Percentiles rank a stretch among this genome's conserved stretches.
These are phyloP conservation scores for Rosa multiflora DNA, from an alignment of 306 rosid species.

Conservation along the genomic window DNA sequence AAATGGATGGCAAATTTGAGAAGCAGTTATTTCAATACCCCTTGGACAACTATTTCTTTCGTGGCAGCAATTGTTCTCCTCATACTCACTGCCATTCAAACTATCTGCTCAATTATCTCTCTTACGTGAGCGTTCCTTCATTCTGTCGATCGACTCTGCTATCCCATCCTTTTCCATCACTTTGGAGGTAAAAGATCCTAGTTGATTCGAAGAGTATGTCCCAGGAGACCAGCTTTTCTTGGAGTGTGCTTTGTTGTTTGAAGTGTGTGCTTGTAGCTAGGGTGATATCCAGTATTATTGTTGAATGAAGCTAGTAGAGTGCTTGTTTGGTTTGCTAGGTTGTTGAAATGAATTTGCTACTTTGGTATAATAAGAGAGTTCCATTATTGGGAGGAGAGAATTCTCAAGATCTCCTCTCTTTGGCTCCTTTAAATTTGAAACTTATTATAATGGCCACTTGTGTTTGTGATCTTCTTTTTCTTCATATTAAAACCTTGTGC, in stretches of 20 bases:
- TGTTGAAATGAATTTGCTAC: no score
- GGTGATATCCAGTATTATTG: not conserved
- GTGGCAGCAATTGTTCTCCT: slow-evolving; percentile 13
- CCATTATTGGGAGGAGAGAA: no score
- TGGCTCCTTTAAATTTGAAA: not conserved
- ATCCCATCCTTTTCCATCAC: no score
- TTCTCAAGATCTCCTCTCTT: not conserved
- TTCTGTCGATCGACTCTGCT: not conserved
- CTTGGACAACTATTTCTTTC: slow-evolving; percentile 22
- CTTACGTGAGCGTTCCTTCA: not conserved
- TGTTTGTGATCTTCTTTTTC: not conserved
- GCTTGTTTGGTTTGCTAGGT: not conserved
- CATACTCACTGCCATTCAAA: slow-evolving; percentile 13
- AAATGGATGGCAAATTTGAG: slow-evolving; percentile 22
- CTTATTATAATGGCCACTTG: not conserved
- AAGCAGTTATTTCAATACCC: slow-evolving; percentile 14
- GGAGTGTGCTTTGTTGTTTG: no score
- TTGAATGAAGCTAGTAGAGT: not conserved
- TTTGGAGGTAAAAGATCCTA: no score
- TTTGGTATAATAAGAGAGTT: not conserved
- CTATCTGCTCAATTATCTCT: not conserved
- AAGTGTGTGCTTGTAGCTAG: no score
- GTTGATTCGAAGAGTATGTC: no score
- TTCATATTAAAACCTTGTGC: not conserved
- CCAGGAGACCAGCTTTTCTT: no score